Base-by-base conservation (phyloP, 371 early-diverging fungal genomes). In the Aphelidium insulamus region DNA sequence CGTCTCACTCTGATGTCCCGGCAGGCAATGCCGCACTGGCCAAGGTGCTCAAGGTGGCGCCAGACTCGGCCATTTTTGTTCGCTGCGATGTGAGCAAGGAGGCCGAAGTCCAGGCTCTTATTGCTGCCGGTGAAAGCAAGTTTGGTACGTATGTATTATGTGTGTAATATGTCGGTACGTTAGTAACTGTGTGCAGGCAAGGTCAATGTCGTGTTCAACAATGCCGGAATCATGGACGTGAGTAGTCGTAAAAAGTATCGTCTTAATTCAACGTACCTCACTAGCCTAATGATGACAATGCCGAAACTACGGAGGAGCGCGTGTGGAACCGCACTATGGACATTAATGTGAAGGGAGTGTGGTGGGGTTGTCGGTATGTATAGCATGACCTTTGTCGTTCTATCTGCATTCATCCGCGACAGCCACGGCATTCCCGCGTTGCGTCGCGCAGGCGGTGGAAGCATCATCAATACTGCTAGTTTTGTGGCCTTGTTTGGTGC, bases 161-260 rank as follows among this genome's bases (percentile, higher is more conserved):
- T 17, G 0, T 14, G 16, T 19, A 18, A 14, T n/a, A 21, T 12
- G 1, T 4, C n/a, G n/a, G 12, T 14, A 30, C 17, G 12, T 16
- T 12, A 17, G 25, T 23, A 17, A 30, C 19, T 39, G 11, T 3
- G 25, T 32, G 26, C 27, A 40, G 46, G 76, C 36, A 72, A 71
- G 39, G 48, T 84, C 28, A 62, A 72, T 43, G 54, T 84, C 34
- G 68, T 81, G 52, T 80, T 84, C 57, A 84, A 84, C 53, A 84
- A 81, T 42, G 81, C 85, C 9, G 85, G 85, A 32, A 78, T 84
- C 52, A 81, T 84, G 81, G 79, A 81, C 43, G n/a, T n/a, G n/a
- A n/a, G n/a, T n/a, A n/a, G n/a, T n/a, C n/a, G n/a, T n/a, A n/a
- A n/a, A n/a, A n/a, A n/a, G n/a, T n/a, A n/a, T n/a, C n/a, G n/a